phyloP scores from a whole-genome alignment of 2,329 filamentous ascomycete species.

The Emergomyces africanus region DNA sequence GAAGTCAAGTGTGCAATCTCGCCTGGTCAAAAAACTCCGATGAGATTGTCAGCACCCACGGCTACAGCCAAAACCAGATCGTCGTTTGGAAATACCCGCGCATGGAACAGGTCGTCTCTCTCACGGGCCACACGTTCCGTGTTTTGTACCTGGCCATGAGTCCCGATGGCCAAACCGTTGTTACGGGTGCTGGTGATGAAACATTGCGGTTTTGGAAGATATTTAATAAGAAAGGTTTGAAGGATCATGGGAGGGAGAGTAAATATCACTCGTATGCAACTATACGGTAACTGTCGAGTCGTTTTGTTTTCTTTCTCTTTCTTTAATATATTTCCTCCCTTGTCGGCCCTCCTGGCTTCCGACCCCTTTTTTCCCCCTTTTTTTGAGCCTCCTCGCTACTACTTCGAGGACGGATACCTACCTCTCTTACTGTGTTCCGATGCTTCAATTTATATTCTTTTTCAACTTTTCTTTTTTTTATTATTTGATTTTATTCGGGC shows the following conservation, averaged over 20 bases:
- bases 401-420: not conserved
- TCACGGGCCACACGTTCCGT: constrained; percentile 93
- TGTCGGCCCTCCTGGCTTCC: not conserved
- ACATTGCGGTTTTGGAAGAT: constrained; percentile 95
- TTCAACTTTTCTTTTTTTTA: not conserved
- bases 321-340: no score
- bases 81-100: constrained; percentile 99
- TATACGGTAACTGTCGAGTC: constrained; percentile 45
- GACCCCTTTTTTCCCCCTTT: not conserved
- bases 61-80: constrained; percentile 96
- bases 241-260: constrained; percentile 50
- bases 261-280: constrained; percentile 68
- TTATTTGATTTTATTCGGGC: not conserved
- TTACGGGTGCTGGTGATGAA: constrained; percentile 93
- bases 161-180: constrained; percentile 83
- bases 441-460: not conserved
- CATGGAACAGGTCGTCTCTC: constrained; percentile 90
- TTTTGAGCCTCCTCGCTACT: not conserved
- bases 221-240: constrained; percentile 69
- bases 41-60: constrained; percentile 93
- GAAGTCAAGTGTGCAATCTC: constrained; percentile 96
- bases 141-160: constrained; percentile 97
- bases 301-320: not conserved
- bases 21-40: constrained; percentile 97
- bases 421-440: not conserved